Evolutionary conservation across 164 flowering plant genomes (phyloP), one percentile per base, ranked within the genome.

Genomic region (Macadamia tetraphylla): DNA sequence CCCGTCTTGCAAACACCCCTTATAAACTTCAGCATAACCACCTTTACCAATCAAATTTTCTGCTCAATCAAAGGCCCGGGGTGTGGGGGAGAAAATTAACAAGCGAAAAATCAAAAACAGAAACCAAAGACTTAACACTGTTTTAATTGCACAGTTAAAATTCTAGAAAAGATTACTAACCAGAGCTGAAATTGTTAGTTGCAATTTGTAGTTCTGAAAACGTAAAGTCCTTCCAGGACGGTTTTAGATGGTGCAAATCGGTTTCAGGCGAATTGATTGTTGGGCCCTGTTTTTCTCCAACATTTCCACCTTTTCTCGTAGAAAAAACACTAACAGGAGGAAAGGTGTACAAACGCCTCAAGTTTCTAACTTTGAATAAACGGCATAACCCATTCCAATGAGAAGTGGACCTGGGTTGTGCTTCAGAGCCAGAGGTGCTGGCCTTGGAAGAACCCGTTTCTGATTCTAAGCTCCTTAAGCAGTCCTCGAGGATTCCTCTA

Each of bases 21-120:
- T 86, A 82, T 88, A 94, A 29, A 94, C 99, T 77, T 89, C 88
- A 30, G 96, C 91, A 81, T 86, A 94, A 13, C 99, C 99, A 63
- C 99, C 99, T 72, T 87, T 87, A 30, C 98, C 98, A 40, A 94
- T 91, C 76, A 90, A 52, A 65, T 89, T 88, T 35, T 84, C 99
- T 94, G 48, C 40, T 35, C 40, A 2, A 35, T 35, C 40, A 35
- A 35, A 35, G 40, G 40, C 23, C 23, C 23, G 5, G 40, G 40
- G 40, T 2, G 40, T 35, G 40, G 40, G 40, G 40, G 40, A 35
- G 40, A 35, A 35, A 35, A 35, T 35, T 35, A 5, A 35, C 40
- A 35, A 35, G 5, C 3, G 40, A 35, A 35, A 35, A 35, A 35
- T 35, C 40, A 35, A 43, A 42, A 62, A 40, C 67, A 15, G n/a